Base-by-base conservation (phyloP, 139 green algal species). In the Chlorella sp. region DNA sequence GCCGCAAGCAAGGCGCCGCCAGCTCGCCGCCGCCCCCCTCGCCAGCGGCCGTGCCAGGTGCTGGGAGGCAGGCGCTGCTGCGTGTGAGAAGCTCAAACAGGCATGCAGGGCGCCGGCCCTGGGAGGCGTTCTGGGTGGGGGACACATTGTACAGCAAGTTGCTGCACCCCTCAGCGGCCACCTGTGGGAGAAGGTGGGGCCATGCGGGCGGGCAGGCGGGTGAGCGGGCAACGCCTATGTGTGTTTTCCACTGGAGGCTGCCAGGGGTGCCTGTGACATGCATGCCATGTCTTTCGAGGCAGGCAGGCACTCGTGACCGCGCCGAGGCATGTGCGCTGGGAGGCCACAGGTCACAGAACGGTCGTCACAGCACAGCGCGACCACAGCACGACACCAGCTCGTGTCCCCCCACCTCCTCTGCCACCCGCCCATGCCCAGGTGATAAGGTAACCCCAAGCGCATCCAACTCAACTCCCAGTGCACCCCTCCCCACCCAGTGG, bases 141-240 rank as follows among this genome's bases (percentile, higher is more conserved):
- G 28, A 69, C 42, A 77, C 75, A 36, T 77, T 85, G 60, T 89
- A 89, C 19, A 85, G 68, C 14, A 89, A 57, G 86, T 89, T 89
- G 76, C 71, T 36, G 39, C 68, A 82, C 36, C 39, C 86, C 26
- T 77, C 36, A 0, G 40, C 18, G 3, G 75, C 86, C 75, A 89
- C 75, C 86, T 77, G 57, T 57, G 53, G 53, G 32, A 22, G 12
- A 42, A n/a, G 0, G 7, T 0, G 2, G 34, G 81, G 57, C 73
- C 26, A 32, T 16, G 34, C 26, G 3, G 73, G 15, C 73, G 16
- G 18, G 28, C 32, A 37, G 73, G 73, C 30, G 15, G 73, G 7
- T 9, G 34, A 18, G 64, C 11, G 64, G 21, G 64, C 15, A 14
- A 68, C 14, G 18, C 14, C 60, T 14, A 68, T 14, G 15, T 68